A percentile compares a stretch with the other conserved stretches of the same genome.
phyloP scores from a whole-genome alignment of 1,139 yeast species.

The Saccharomyces hybrid region DNA sequence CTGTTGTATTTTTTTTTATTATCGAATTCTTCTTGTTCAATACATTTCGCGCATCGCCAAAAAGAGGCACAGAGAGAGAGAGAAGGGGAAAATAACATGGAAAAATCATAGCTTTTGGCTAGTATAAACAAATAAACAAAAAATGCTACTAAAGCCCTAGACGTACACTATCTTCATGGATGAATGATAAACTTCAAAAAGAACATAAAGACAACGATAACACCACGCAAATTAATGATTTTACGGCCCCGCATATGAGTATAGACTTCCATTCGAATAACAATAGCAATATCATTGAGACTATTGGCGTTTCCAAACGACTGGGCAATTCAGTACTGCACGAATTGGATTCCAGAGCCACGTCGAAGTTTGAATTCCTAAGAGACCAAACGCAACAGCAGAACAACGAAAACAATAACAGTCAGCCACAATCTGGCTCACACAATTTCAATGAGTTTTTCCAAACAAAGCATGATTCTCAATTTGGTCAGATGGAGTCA shows the following conservation, averaged over 20 bases:
- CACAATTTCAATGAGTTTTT: conserved; percentile 6
- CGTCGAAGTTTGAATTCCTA: conserved; percentile 12
- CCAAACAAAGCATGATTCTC: conserved; percentile 19
- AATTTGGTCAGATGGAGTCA: conserved; percentile 31
- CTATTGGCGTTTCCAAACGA: conserved; percentile 25
- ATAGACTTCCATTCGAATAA: neutral
- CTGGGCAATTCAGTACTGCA: conserved; percentile 30
- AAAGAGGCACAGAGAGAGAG: neutral
- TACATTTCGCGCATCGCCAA: neutral
- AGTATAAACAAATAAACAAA: neutral
- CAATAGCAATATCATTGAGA: conserved; percentile 9
- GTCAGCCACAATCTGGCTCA: neutral
- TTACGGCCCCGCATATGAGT: neutral
- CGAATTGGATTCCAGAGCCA: conserved; percentile 32
- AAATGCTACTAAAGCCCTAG: neutral
- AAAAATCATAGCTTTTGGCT: neutral
- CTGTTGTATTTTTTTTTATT: neutral
- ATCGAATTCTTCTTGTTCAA: neutral
- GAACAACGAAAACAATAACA: conserved; percentile 2
- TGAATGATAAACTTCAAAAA: neutral
- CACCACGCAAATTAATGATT: neutral
- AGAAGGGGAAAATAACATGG: neutral
- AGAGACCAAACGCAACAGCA: conserved; percentile 14
- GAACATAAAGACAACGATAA: neutral
- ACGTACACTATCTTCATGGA: neutral